Conservation (phyloP, 306 rosid species). For the Purshia tridentata region DNA sequence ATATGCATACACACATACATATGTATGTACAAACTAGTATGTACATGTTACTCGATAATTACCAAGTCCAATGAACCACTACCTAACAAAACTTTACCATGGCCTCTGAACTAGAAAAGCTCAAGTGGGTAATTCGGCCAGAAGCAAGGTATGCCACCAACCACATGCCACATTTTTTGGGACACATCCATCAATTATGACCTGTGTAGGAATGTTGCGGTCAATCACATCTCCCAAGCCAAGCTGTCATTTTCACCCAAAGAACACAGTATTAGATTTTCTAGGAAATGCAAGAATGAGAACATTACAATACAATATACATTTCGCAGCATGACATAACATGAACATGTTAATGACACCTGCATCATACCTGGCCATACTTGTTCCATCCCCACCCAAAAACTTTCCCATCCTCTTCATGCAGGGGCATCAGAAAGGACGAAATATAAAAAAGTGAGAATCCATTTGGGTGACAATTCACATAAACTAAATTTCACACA, state of each 20-base stretch:
- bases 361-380: conserved; percentile 78
- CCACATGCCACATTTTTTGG: conserved; percentile 82
- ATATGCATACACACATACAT: conserved; percentile 22
- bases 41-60: conserved; percentile 42
- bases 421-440: conserved; percentile 22
- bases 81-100: conserved; percentile 81
- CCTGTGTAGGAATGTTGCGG: conserved; percentile 83
- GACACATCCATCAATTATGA: conserved; percentile 53
- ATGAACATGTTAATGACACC: not conserved
- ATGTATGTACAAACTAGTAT: conserved; percentile 40
- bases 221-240: conserved; percentile 95
- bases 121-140: conserved; percentile 73
- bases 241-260: conserved; percentile 54
- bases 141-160: conserved; percentile 98
- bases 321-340: conserved; percentile 10
- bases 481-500: not conserved
- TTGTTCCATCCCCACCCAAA: conserved; percentile 99
- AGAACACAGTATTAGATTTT: not conserved
- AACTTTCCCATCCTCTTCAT: conserved; percentile 67
- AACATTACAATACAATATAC: not conserved
- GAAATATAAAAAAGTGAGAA: not conserved
- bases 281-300: not conserved
- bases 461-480: not conserved
- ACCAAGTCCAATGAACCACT: conserved; percentile 44
- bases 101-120: conserved; percentile 23